Base-by-base conservation (phyloP, 495 filamentous ascomycete genomes). In the Aspergillus affinis region DNA sequence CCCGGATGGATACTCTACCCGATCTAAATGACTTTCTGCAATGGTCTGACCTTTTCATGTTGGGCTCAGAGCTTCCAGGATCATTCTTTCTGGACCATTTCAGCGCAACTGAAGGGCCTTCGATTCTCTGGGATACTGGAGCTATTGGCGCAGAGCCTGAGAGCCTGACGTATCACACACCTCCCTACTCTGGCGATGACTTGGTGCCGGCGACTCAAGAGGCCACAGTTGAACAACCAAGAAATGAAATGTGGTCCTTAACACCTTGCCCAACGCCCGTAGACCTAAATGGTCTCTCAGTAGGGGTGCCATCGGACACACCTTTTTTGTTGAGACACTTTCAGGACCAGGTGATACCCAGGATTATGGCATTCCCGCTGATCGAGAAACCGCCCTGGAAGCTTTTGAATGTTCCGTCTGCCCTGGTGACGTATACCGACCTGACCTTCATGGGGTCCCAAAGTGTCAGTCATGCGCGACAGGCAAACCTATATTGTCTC, bases 1-100 rank as follows among this genome's bases (percentile, higher is more conserved):
- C 21, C 21, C 19, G 8, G 13, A 21, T 69, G 7, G 72, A 73
- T 46, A 69, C 72, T 17, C 55, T 71, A 5, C 62, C 65, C 0
- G 57, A 69, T 27, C 70, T 73, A 48, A 68, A 75, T 32, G 72
- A 73, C 36, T 72, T 75, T 20, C 54, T 75, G 0, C 72, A 72
- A 17, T 75, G 70, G 70, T 73, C 72, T 0, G 70, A 75, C 54
- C 50, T 75, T 0, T 63, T 75, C 6, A 67, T 69, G 18, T 61
- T 75, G n/a, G 64, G 63, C 12, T 67, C 66, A 13, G 69, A 71
- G 5, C 62, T 67, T 20, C 53, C 62, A 5, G 63, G 64, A 5
- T 54, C 61, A 23, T 47, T 60, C 17, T 30, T 41, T 10, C 36
- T 15, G 36, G 36, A 41, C 36, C 36, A 41, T 41, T 41, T 41